These are phyloP conservation scores for Saccharomycopsis hybrid DNA, from an alignment of 1,139 yeast genomes.

Conservation along the genomic window DNA sequence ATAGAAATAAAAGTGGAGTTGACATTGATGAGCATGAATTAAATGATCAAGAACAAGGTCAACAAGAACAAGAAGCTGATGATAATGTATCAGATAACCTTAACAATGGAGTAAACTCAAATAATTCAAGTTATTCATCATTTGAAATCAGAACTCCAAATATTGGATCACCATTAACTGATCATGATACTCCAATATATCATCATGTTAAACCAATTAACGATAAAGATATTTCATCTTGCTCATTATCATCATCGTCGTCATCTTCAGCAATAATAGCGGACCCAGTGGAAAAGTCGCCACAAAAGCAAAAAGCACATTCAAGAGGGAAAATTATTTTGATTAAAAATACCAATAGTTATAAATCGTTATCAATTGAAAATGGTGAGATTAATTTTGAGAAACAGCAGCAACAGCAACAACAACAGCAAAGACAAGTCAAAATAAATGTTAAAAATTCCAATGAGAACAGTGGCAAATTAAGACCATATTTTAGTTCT, in stretches of 20 bases:
- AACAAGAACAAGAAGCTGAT: too few relatives aligned
- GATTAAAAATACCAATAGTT: conserved; percentile 18
- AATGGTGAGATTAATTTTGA: neutral
- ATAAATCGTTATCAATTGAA: conserved; percentile 9
- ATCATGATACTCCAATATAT: neutral
- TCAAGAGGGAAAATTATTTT: conserved; percentile 11
- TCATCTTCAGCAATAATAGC: too few relatives aligned
- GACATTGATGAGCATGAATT: too few relatives aligned
- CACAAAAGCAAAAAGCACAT: too few relatives aligned
- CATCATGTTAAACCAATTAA: too few relatives aligned
- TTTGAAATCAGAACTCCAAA: neutral
- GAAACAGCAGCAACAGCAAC: neutral
- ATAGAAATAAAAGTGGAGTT: neutral
- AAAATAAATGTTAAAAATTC: too few relatives aligned
- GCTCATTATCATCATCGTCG: too few relatives aligned
- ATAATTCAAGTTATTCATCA: neutral
- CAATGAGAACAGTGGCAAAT: too few relatives aligned
- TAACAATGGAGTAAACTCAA: neutral
- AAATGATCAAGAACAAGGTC: too few relatives aligned
- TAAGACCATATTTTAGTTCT: conserved; percentile 3
- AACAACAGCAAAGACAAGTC: neutral
- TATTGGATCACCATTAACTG: neutral
- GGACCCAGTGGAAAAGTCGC: too few relatives aligned
- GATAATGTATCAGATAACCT: too few relatives aligned
- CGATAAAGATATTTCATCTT: too few relatives aligned